Base-by-base conservation (phyloP, 2,329 filamentous ascomycete species). In the Penicillium sp. region DNA sequence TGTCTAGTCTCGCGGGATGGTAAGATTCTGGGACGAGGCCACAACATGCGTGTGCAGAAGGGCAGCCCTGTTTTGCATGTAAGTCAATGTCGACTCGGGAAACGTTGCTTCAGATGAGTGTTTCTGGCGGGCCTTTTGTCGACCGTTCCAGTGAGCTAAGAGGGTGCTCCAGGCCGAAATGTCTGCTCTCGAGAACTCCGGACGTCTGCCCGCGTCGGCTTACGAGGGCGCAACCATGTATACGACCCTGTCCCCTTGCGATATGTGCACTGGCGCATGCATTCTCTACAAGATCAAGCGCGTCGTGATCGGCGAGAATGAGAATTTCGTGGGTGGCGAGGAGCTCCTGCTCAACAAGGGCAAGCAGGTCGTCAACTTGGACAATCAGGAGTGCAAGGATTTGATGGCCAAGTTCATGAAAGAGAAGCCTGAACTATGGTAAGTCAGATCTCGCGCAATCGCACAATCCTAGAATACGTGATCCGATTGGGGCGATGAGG, bases 221-320 rank as follows among this genome's bases (percentile, higher is more conserved):
- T 90, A 89, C 67, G 76, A 77, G 55, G 83, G 82, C 28, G 79
- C 83, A 33, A 90, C 85, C n/a, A 89, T 90, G 84, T 90, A 87
- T 69, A 90, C 86, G 3, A 89, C 86, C 0, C 73, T 90, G 5
- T 87, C 84, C 3, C 86, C 86, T 0, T 90, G 86, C 66, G 84
- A 88, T 62, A 90, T 90, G 86, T 90, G 84, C 67, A 88, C 86
- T 4, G 86, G 86, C 7, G 85, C 86, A 3, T 89, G 85, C 60
- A 72, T 90, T 50, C 75, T 90, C 50, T 90, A 89, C 74, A 85
- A 85, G 60, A 78, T 90, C 49, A 75, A 78, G 40, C 78, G 86
- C 24, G 85, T 90, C 3, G 85, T 90, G 28, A 80, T 90, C 57
- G 86, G 84, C 41, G 86, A 90, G 72, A 89, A 90, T 69, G 80